Evolutionary conservation across 179 eudicot genomes (phyloP).

Genomic region (Nepenthes alata): DNA sequence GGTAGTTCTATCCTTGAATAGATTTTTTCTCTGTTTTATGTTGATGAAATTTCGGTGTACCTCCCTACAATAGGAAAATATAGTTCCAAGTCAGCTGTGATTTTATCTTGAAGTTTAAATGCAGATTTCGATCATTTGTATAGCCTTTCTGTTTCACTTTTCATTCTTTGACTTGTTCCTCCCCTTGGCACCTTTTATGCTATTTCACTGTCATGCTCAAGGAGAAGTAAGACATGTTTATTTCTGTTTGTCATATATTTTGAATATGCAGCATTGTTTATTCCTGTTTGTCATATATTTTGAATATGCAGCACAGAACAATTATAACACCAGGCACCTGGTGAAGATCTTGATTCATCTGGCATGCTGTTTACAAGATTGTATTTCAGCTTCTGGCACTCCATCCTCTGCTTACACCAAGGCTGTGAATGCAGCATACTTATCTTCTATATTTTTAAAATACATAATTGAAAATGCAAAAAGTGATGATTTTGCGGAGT

Average conservation of each 20-base stretch:
- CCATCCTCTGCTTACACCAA: conserved; percentile 39
- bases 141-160: too few species aligned
- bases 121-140: too few species aligned
- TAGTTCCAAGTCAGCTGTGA: too few species aligned
- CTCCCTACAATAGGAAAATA: too few species aligned
- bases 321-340: conserved; percentile 69
- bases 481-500: conserved; percentile 47
- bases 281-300: not conserved
- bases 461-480: conserved; percentile 60
- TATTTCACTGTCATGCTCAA: not conserved
- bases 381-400: conserved; percentile 40
- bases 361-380: conserved; percentile 77
- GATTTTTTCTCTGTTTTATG: too few species aligned
- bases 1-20: too few species aligned
- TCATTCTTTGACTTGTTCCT: too few species aligned
- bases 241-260: not conserved
- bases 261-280: conserved; percentile 31
- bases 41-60: too few species aligned
- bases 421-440: conserved; percentile 66
- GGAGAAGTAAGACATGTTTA: not conserved
- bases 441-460: conserved; percentile 71
- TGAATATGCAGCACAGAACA: conserved; percentile 62
- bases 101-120: too few species aligned
- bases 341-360: conserved; percentile 79
- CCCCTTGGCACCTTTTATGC: not conserved